Evolutionary conservation across 306 rosid genomes (phyloP).

Genomic region (Bauhinia variegata): DNA sequence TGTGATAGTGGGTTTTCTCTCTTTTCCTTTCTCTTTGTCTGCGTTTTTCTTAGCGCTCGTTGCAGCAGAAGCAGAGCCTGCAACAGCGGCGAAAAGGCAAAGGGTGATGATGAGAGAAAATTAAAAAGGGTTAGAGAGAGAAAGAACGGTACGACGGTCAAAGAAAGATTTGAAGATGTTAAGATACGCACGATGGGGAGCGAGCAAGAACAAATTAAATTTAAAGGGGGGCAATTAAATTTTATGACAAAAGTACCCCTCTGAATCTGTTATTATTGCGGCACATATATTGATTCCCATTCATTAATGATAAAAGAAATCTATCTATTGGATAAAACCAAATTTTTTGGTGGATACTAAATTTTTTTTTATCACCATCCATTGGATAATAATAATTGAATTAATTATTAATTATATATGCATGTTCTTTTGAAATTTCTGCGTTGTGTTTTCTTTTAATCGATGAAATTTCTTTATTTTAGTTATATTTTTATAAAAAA

Average conservation of each 20-base stretch:
- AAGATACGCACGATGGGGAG: constrained; percentile 41
- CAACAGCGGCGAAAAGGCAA: constrained; percentile 75
- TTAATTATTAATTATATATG: too few relatives aligned
- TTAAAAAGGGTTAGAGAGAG: constrained; percentile 31
- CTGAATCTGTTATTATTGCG: constrained; percentile 30
- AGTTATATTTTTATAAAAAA: too few relatives aligned
- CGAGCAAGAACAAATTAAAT: background rate
- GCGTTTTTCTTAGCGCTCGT: background rate
- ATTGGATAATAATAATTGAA: background rate
- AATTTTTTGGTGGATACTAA: too few relatives aligned
- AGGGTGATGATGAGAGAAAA: constrained; percentile 43
- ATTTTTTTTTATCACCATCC: too few relatives aligned
- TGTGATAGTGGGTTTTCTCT: background rate
- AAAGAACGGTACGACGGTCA: constrained; percentile 72
- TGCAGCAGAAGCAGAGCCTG: constrained; percentile 45
- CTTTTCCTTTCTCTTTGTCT: constrained; percentile 8
- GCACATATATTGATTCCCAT: constrained; percentile 5
- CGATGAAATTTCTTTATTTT: too few relatives aligned
- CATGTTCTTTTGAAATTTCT: too few relatives aligned
- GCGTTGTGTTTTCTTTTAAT: too few relatives aligned
- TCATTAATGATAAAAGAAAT: too few relatives aligned
- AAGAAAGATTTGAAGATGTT: constrained; percentile 70
- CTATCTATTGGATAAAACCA: too few relatives aligned
- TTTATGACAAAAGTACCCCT: constrained; percentile 41
- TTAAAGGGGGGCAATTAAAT: background rate